phyloP scores from a whole-genome alignment of 2,329 filamentous ascomycete genomes.

The Clarireedia paspali region DNA sequence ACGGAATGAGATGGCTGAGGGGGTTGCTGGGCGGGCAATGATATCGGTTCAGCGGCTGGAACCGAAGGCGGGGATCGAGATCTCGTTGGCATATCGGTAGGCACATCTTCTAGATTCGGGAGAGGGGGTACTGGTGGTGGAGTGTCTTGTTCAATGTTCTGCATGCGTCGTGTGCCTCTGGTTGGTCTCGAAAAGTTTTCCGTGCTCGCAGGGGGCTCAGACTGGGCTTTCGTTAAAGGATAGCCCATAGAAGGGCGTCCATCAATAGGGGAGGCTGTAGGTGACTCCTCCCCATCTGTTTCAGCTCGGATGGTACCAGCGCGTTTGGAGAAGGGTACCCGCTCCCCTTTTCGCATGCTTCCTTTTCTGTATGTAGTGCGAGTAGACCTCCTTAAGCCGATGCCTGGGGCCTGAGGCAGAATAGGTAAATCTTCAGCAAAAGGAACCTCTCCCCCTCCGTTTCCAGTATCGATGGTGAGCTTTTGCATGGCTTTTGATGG shows the following conservation, averaged over 20 bases:
- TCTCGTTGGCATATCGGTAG: conserved; percentile 13
- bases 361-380: conserved; percentile 85
- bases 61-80: conserved; percentile 8
- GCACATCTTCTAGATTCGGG: conserved; percentile 8
- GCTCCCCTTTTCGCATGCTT: conserved; percentile 73
- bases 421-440: conserved; percentile 73
- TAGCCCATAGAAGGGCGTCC: conserved; percentile 32
- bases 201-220: conserved; percentile 52
- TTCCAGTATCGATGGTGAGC: conserved; percentile 39
- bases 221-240: conserved; percentile 53
- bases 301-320: conserved; percentile 53
- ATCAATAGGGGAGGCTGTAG: conserved; percentile 40
- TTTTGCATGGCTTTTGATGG: conserved; percentile 64
- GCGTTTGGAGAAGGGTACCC: conserved; percentile 67
- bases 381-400: conserved; percentile 80
- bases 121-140: conserved; percentile 2
- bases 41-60: not conserved
- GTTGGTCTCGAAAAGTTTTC: conserved; percentile 57
- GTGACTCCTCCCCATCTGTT: conserved; percentile 44
- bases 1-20: not conserved
- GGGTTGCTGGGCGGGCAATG: not conserved
- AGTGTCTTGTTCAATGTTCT: conserved; percentile 17
- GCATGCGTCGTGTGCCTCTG: conserved; percentile 23
- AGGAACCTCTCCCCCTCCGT: conserved; percentile 27
- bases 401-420: conserved; percentile 66